phyloP scores from a whole-genome alignment of 352 stramenopile genomes.

The Globisporangium camurandrum region DNA sequence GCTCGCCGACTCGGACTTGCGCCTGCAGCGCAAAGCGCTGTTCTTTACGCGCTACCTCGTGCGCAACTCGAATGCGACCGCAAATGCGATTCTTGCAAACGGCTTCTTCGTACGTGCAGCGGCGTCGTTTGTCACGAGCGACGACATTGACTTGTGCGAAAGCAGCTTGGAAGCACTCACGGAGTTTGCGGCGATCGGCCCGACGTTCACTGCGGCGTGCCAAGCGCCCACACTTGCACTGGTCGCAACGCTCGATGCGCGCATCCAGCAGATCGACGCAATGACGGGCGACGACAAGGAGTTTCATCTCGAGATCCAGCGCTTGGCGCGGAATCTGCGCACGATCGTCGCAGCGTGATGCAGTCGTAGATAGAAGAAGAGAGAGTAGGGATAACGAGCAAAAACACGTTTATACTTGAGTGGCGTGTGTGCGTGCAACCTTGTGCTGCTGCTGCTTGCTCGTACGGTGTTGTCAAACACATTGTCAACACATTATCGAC shows the following conservation, averaged over 20 bases:
- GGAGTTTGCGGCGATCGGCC: constrained; percentile 56
- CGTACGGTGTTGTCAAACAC: no score
- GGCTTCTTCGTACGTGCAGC: constrained; percentile 42
- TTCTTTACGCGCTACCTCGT: constrained; percentile 83
- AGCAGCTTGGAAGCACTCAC: constrained; percentile 58
- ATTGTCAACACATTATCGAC: no score
- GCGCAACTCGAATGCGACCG: constrained; percentile 44
- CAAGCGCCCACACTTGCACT: constrained; percentile 43
- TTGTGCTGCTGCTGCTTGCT: no score
- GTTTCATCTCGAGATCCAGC: constrained; percentile 54
- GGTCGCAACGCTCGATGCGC: constrained; percentile 34
- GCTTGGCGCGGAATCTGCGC: constrained; percentile 43
- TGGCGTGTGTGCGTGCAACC: no score
- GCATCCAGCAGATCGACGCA: constrained; percentile 53
- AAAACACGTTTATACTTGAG: no score
- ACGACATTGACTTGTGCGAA: constrained; percentile 80
- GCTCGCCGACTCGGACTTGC: constrained; percentile 43
- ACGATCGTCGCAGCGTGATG: constrained; percentile 22
- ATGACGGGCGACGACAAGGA: constrained; percentile 64
- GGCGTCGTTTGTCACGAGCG: constrained; percentile 38
- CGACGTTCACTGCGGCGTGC: constrained; percentile 49
- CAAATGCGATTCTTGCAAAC: constrained; percentile 31
- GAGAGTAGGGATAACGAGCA: no score
- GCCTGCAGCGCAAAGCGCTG: constrained; percentile 73
- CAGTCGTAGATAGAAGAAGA: constrained; percentile 1